phyloP scores from a whole-genome alignment of 306 rosid species.

The Vicia villosa region DNA sequence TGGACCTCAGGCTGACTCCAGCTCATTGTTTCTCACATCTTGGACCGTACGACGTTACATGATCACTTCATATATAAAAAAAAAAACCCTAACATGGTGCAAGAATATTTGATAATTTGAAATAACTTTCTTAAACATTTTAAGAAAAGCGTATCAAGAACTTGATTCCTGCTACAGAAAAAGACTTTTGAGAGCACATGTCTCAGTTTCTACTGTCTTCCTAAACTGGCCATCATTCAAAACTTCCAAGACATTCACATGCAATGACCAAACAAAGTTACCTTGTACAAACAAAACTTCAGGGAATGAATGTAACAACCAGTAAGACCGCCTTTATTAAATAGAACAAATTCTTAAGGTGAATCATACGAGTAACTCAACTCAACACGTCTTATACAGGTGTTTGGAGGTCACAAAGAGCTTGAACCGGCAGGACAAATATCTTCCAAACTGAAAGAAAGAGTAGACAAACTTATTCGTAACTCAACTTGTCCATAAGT shows the following conservation, averaged over 20 bases:
- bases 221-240: neutral
- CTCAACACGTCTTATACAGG: neutral
- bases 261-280: neutral
- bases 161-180: neutral
- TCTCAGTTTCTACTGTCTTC: neutral
- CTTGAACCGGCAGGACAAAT: slow-evolving; percentile 60
- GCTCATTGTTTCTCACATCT: too few relatives aligned
- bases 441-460: slow-evolving; percentile 74
- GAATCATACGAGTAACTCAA: slow-evolving; percentile 1
- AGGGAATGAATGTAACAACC: neutral
- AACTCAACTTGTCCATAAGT: neutral
- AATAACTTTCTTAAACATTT: neutral
- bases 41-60: too few relatives aligned
- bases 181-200: neutral
- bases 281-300: neutral
- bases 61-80: too few relatives aligned
- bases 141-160: neutral
- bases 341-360: slow-evolving; percentile 12
- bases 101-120: too few relatives aligned
- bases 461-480: slow-evolving; percentile 2
- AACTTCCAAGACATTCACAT: neutral
- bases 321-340: neutral
- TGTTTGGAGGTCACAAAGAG: slow-evolving; percentile 10
- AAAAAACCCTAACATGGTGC: too few relatives aligned
- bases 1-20: too few relatives aligned